Evolutionary conservation across 331 rosid species (phyloP).

Genomic region (Prunus yedoensis): DNA sequence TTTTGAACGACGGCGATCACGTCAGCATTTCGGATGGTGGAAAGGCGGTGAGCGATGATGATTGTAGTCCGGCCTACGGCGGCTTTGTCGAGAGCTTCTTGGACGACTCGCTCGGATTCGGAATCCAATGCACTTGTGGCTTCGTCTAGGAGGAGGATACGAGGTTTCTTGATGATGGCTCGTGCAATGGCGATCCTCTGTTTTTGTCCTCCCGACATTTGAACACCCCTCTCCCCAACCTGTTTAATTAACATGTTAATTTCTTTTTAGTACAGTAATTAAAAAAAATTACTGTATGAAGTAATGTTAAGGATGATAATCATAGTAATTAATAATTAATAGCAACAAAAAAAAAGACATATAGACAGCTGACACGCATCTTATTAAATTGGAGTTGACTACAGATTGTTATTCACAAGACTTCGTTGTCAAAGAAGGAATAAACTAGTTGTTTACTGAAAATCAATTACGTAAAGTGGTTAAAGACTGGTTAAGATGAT

Average conservation of each 20-base stretch:
- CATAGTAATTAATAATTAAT: no score
- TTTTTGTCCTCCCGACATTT: conserved; percentile 92
- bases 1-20: conserved; percentile 61
- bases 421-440: neutral
- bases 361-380: no score
- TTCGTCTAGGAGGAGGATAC: conserved; percentile 69
- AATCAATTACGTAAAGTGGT: no score
- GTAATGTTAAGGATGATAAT: no score
- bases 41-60: conserved; percentile 74
- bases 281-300: no score
- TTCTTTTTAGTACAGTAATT: neutral
- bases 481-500: no score
- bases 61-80: conserved; percentile 77
- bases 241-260: conserved; percentile 1
- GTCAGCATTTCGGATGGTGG: conserved; percentile 65
- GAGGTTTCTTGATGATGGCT: conserved; percentile 68
- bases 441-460: neutral
- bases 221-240: conserved; percentile 89
- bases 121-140: conserved; percentile 88
- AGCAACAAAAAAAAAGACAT: no score
- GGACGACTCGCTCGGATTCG: conserved; percentile 73
- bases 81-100: conserved; percentile 78
- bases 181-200: conserved; percentile 85
- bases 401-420: neutral
- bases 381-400: no score